phyloP scores from a whole-genome alignment of 768 basidiomycete genomes.

The Naganishia randhawae region DNA sequence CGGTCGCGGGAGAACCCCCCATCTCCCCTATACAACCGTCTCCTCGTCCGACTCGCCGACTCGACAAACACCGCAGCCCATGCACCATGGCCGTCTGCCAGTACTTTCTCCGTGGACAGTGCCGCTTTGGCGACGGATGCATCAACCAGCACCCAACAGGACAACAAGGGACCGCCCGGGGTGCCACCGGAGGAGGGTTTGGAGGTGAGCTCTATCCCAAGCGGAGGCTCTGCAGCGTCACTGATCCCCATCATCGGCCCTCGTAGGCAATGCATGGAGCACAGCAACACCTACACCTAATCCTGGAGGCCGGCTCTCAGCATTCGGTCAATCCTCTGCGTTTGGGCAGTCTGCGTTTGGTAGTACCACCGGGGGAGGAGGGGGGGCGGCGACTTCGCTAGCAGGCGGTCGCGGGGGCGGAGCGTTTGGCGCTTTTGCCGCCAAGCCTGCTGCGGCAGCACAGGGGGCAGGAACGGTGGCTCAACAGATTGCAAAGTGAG shows the following conservation, averaged over 20 bases:
- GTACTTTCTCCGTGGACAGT: constrained; percentile 20
- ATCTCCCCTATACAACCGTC: no score
- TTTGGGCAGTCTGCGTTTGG: constrained; percentile 25
- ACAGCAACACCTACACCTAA: not conserved
- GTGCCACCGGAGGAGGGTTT: not conserved
- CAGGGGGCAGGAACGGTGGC: not conserved
- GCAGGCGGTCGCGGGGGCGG: not conserved
- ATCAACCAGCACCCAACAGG: constrained; percentile 15
- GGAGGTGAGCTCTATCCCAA: not conserved
- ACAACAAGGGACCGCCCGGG: not conserved
- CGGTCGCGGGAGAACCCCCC: no score
- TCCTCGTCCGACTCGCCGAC: not conserved
- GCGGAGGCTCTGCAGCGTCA: no score
- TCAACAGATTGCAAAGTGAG: not conserved
- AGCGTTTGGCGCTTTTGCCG: constrained; percentile 3
- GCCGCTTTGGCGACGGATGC: constrained; percentile 22
- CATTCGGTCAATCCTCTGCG: not conserved
- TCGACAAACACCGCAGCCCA: not conserved
- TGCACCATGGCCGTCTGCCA: constrained; percentile 22
- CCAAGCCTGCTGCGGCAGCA: not conserved
- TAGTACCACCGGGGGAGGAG: not conserved
- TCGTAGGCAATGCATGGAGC: constrained; percentile 1
- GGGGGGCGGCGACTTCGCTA: not conserved
- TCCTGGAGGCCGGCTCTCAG: not conserved
- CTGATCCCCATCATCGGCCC: no score